Base-by-base conservation (phyloP, 176 grass and related monocot genomes). In the Aegilops umbellulata region DNA sequence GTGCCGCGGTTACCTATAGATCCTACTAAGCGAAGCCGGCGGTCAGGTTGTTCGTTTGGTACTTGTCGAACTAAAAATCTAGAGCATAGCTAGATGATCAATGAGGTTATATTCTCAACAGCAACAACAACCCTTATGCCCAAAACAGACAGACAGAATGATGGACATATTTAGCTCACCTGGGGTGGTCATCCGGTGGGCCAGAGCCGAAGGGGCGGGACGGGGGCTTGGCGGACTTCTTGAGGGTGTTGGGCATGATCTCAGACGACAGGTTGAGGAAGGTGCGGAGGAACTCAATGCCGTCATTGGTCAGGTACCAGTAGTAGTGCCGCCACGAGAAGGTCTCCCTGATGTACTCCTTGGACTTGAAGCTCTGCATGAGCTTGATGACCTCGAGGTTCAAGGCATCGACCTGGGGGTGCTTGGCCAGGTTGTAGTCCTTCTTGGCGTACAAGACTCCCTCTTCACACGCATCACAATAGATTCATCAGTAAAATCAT, bases 341-440 rank as follows among this genome's bases (percentile, higher is more conserved):
- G 15, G 93, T 98, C 89, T 98, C 93, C 78, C 91, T 92, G 12
- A 98, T 93, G 22, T 87, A 98, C 86, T 98, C 95, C 89, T 91
- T 98, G 2, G 95, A 98, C 67, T 98, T 98, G 91, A 98, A 98
- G 93, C 93, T 98, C 89, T 98, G 95, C 95, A 98, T 98, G 79
- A 98, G 93, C 95, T 98, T 95, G 75, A 98, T 95, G 20, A 95
- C 95, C 83, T 98, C 88, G 9, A 98, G 35, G 84, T 98, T 95
- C 0, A 93, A 74, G 68, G 92, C 95, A 24, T 98, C 95, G 1
- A 98, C 63, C 86, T 90, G 86, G 0, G 93, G 93, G 82, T 98
- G 95, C 91, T 98, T 98, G 20, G 95, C 91, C 24, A 98, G 77
- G 85, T 98, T 98, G 83, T 95, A 98, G 34, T 98, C 95, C 85